These are phyloP conservation scores for Agrocybe pediades DNA, from an alignment of 768 basidiomycete species.

Conservation along the genomic window DNA sequence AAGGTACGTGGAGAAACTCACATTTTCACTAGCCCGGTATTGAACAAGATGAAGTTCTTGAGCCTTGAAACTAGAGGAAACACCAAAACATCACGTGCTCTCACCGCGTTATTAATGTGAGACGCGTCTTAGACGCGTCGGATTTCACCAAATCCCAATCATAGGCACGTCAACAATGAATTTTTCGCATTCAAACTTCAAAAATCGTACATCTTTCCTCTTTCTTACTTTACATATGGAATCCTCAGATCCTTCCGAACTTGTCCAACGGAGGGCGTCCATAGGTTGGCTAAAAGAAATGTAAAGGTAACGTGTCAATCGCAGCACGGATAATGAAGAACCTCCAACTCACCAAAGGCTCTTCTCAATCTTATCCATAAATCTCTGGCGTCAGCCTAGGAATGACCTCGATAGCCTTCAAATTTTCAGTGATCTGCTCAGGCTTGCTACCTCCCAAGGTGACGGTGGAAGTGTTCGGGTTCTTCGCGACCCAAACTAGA, in stretches of 20 bases:
- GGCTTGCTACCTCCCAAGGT: slow-evolving; percentile 71
- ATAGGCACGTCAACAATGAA: too few species aligned
- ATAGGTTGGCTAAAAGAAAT: slow-evolving; percentile 2
- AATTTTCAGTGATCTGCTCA: slow-evolving; percentile 66
- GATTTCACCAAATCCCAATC: too few species aligned
- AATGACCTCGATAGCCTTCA: slow-evolving; percentile 72
- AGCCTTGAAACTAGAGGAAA: too few species aligned
- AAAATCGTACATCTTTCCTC: too few species aligned
- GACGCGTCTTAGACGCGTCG: too few species aligned
- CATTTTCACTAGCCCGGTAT: too few species aligned
- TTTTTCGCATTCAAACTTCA: too few species aligned
- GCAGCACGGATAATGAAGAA: neutral
- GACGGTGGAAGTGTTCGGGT: slow-evolving; percentile 67
- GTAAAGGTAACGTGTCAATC: neutral
- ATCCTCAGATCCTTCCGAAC: slow-evolving; percentile 10
- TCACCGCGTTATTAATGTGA: too few species aligned
- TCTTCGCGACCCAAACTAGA: slow-evolving; percentile 76
- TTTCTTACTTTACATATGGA: neutral
- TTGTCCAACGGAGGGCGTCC: slow-evolving; percentile 8
- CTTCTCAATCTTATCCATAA: slow-evolving; percentile 63
- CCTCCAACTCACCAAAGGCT: slow-evolving; percentile 39
- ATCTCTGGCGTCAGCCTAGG: slow-evolving; percentile 72
- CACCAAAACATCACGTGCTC: too few species aligned
- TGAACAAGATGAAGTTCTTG: too few species aligned
- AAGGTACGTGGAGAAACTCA: too few species aligned